Base-by-base conservation (phyloP, 2,329 filamentous ascomycete species). In the Aspergillus niger region DNA sequence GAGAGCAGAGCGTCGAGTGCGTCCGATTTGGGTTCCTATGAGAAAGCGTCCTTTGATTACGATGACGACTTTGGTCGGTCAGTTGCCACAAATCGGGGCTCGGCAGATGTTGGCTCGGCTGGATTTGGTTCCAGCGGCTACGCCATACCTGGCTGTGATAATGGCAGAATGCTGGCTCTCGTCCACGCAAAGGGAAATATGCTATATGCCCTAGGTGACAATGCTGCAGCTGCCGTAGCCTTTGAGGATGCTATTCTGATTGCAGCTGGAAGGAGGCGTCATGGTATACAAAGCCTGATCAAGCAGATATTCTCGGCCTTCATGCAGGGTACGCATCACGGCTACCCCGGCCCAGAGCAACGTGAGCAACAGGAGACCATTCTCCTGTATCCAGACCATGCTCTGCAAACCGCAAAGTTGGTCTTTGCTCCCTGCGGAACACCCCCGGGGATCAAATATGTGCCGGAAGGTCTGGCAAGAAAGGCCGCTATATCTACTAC, bases 161-260 rank as follows among this genome's bases (percentile, higher is more conserved):
- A 97, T 72, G 95, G 94, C 8, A 87, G 95, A 61, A 92, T 99
- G 70, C 84, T 99, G 48, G 91, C 92, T n/a, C 83, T 99, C 15
- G 88, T 98, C 43, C 95, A 99, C 77, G 93, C 94, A 20, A 99
- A 98, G 76, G 95, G 94, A n/a, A 98, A 98, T 64, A 96, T 98
- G 89, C 83, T 98, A 1, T 99, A 99, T 76, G 88, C 91, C 26
- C 80, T 96, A 30, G 94, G 94, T 49, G 89, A 97, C 66, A 90
- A 95, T 65, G 82, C 84, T 41, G 86, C 84, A 43, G 95, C 95
- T 44, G 92, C 94, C 1, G 86, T 88, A 68, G 92, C 95, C 3
- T 99, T 99, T 68, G 95, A 99, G 74, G 92, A 97, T 74, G 94
- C 93, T 0, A 92, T 99, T 3, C 78, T 97, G 56, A 94, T 99